phyloP scores from a whole-genome alignment of 2,329 filamentous ascomycete genomes.

The Alternaria atra region DNA sequence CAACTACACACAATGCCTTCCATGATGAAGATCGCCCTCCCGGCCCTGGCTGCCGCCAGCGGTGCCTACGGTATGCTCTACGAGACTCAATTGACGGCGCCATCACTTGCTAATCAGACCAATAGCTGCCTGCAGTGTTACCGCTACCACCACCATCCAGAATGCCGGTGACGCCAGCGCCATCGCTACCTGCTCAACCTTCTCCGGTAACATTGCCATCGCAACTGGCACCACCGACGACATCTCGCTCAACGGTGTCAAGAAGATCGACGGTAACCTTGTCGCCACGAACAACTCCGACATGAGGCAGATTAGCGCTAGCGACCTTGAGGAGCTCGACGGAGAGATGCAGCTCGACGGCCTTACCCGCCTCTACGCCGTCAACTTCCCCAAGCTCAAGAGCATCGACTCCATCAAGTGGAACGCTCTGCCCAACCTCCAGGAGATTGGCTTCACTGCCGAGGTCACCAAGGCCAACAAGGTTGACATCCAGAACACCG shows the following conservation, averaged over 20 bases:
- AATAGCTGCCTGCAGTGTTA: conserved; percentile 52
- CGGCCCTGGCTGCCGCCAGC: conserved; percentile 64
- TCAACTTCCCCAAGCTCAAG: conserved; percentile 72
- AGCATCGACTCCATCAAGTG: conserved; percentile 74
- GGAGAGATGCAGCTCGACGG: conserved; percentile 75
- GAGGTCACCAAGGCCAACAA: conserved; percentile 72
- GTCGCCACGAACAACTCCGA: conserved; percentile 63
- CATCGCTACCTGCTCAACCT: conserved; percentile 71
- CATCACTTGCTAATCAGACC: conserved; percentile 25
- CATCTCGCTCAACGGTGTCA: conserved; percentile 70
- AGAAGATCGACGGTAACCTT: conserved; percentile 67
- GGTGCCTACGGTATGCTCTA: conserved; percentile 59
- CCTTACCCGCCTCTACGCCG: conserved; percentile 72
- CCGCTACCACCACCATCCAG: conserved; percentile 66
- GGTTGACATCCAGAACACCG: conserved; percentile 85
- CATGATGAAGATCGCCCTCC: conserved; percentile 64
- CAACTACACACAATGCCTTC: conserved; percentile 56
- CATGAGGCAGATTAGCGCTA: conserved; percentile 70
- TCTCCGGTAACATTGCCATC: conserved; percentile 74
- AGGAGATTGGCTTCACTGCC: conserved; percentile 67
- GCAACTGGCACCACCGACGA: conserved; percentile 63
- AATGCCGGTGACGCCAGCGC: conserved; percentile 66
- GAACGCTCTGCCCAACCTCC: conserved; percentile 73
- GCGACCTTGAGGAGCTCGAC: conserved; percentile 70
- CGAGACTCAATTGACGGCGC: not conserved